Percentiles rank a stretch among this genome's conserved stretches.
Conservation (phyloP, 139 green algal species). For the Chlorella sp. region DNA sequence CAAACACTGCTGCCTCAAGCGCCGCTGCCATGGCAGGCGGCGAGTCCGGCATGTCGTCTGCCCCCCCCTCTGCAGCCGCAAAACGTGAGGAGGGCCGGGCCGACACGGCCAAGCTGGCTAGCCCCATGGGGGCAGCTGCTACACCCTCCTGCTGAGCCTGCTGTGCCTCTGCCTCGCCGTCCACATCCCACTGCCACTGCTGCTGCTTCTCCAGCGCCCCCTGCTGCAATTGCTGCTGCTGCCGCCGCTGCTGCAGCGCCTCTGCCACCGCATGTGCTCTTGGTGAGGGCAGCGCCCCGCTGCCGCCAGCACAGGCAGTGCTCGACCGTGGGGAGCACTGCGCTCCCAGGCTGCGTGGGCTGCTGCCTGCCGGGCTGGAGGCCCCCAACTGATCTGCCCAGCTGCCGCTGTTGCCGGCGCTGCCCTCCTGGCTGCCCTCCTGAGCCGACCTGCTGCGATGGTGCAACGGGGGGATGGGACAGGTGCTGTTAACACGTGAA, state of each 20-base stretch:
- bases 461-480: not conserved
- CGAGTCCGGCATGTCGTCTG: not conserved
- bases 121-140: not conserved
- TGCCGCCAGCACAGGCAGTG: not conserved
- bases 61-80: not conserved
- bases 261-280: not conserved
- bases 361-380: not conserved
- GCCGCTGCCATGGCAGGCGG: conserved; percentile 7
- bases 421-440: not conserved
- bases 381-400: not conserved
- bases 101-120: too few relatives aligned
- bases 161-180: not conserved
- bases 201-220: not conserved
- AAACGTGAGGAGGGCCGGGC: not conserved
- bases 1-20: not conserved
- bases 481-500: not conserved
- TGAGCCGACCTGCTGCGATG: not conserved
- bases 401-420: not conserved
- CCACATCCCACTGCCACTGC: not conserved
- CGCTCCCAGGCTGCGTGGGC: not conserved
- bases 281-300: not conserved
- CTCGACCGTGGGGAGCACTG: not conserved
- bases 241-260: not conserved
- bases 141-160: not conserved
- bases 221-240: not conserved